A percentile compares a stretch with the other conserved stretches of the same genome.
phyloP scores from a whole-genome alignment of 2,329 filamentous ascomycete genomes.

The Cyclaneusma minus region DNA sequence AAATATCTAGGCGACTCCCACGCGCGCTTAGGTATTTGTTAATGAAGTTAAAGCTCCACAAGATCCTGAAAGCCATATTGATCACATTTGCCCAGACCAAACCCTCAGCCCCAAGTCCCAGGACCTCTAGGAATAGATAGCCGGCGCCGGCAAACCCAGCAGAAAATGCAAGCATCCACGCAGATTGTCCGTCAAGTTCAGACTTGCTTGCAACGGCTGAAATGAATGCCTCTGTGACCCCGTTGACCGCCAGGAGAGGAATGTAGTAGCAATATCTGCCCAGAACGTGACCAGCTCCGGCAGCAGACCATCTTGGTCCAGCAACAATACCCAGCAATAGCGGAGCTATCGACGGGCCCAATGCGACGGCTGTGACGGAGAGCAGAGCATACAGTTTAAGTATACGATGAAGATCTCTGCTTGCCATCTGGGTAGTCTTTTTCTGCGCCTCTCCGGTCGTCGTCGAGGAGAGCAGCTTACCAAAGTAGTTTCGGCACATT shows the following conservation, averaged over 20 bases:
- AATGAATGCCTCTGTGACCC: slow-evolving; percentile 84
- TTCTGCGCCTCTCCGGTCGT: slow-evolving; percentile 11
- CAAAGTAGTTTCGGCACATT: slow-evolving; percentile 79
- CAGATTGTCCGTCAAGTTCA: slow-evolving; percentile 62
- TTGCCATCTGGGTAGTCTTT: slow-evolving; percentile 24
- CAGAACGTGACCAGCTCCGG: slow-evolving; percentile 59
- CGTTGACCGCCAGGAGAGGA: slow-evolving; percentile 81
- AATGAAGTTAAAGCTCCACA: slow-evolving; percentile 69
- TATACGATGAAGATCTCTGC: slow-evolving; percentile 42
- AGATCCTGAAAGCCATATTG: slow-evolving; percentile 76
- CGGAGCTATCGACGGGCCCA: slow-evolving; percentile 65
- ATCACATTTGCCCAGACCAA: slow-evolving; percentile 76
- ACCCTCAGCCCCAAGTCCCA: slow-evolving; percentile 59
- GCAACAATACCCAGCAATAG: slow-evolving; percentile 61
- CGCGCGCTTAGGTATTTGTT: slow-evolving; percentile 39
- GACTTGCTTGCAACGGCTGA: slow-evolving; percentile 65
- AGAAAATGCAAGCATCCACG: slow-evolving; percentile 77
- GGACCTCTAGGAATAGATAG: slow-evolving; percentile 55
- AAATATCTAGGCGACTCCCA: slow-evolving; percentile 24
- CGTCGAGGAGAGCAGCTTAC: slow-evolving; percentile 47
- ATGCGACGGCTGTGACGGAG: slow-evolving; percentile 47
- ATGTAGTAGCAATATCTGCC: slow-evolving; percentile 84
- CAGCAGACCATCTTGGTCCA: slow-evolving; percentile 58
- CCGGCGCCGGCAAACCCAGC: slow-evolving; percentile 59
- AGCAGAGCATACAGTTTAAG: slow-evolving; percentile 62